These are phyloP conservation scores for Iris macrosiphon DNA, from an alignment of 106 monocot species.

Conservation along the genomic window DNA sequence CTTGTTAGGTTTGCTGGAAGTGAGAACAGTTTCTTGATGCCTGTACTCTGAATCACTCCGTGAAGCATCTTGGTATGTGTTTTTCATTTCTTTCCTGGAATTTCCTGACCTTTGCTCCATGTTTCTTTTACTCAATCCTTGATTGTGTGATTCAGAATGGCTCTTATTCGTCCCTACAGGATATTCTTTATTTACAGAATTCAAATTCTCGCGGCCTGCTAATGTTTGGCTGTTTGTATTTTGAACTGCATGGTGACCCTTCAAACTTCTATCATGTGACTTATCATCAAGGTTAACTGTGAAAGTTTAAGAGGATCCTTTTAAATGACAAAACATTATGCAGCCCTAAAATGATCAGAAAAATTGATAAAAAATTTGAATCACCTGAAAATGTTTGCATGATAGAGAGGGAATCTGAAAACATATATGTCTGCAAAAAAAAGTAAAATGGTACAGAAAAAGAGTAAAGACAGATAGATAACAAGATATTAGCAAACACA, in stretches of 20 bases:
- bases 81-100: conserved; percentile 8
- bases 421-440: conserved; percentile 82
- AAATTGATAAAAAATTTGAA: no score
- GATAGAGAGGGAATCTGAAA: conserved; percentile 85
- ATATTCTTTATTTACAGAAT: conserved; percentile 12
- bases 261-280: conserved; percentile 35
- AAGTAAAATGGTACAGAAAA: conserved; percentile 5
- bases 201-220: conserved; percentile 10
- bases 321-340: not conserved
- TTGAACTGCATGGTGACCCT: conserved; percentile 16
- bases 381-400: conserved; percentile 85
- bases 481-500: no score
- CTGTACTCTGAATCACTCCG: conserved; percentile 39
- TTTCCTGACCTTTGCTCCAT: conserved; percentile 11
- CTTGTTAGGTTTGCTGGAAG: conserved; percentile 25
- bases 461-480: not conserved
- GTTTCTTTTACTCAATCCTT: conserved; percentile 27
- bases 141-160: conserved; percentile 25
- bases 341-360: no score
- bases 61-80: conserved; percentile 13
- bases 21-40: conserved; percentile 22
- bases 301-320: conserved; percentile 3
- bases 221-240: conserved; percentile 21
- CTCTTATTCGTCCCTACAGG: conserved; percentile 13
- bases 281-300: conserved; percentile 59